phyloP scores from a whole-genome alignment of 371 early-diverging fungal species.

The Saksenaea vasiformis region DNA sequence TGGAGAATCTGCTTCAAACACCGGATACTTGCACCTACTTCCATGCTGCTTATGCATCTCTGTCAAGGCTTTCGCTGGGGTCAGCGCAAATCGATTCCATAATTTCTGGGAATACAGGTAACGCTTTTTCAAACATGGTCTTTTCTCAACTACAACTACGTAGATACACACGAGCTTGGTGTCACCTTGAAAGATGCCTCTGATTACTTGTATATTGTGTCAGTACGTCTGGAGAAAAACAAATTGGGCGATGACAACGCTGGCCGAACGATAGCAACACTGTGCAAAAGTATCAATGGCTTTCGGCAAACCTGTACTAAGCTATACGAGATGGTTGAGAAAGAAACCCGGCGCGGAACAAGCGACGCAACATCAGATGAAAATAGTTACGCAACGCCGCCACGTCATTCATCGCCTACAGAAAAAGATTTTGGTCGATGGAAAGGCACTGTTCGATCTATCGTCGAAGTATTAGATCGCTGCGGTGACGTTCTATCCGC shows the following conservation, averaged over 20 bases:
- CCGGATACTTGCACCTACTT: conserved; percentile 20
- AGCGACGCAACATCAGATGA: neutral
- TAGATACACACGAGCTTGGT: conserved; percentile 26
- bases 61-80: conserved; percentile 31
- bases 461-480: conserved; percentile 7
- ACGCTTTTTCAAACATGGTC: neutral
- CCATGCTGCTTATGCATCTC: conserved; percentile 34
- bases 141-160: neutral
- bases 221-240: neutral
- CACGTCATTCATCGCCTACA: neutral
- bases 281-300: conserved; percentile 29
- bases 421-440: conserved; percentile 10
- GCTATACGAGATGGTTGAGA: conserved; percentile 15
- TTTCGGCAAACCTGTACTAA: conserved; percentile 24
- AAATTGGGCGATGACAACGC: conserved; percentile 1
- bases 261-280: conserved; percentile 10
- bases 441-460: conserved; percentile 2
- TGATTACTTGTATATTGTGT: conserved; percentile 15
- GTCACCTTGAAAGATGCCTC: conserved; percentile 22
- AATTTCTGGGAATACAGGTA: conserved; percentile 21
- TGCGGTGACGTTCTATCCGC: conserved; percentile 24
- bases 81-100: conserved; percentile 37
- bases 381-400: neutral
- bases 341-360: conserved; percentile 9
- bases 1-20: conserved; percentile 13